Base-by-base conservation (phyloP, 2,329 filamentous ascomycete genomes). In the Coniochaeta sp. region DNA sequence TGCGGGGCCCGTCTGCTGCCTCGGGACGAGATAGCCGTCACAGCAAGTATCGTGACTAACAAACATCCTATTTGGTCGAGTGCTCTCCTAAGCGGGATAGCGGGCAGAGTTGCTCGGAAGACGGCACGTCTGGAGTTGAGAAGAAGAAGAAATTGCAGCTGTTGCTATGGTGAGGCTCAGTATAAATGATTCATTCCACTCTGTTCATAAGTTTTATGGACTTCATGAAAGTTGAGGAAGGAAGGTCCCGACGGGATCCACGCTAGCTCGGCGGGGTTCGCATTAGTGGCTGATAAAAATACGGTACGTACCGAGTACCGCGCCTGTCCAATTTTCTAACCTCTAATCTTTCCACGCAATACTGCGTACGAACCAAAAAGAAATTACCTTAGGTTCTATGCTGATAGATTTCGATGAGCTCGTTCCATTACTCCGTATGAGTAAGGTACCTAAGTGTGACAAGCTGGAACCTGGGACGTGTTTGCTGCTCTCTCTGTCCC, bases 261-360 rank as follows among this genome's bases (percentile, higher is more conserved):
- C 47, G 47, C 47, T 52, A 52, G 47, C 26, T 52, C 17, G 61
- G 63, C 61, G 59, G 26, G 50, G 58, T 61, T 62, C 62, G 64
- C 63, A 62, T 64, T 65, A 65, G 66, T 62, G 66, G 64, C 64
- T 64, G 65, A 61, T 62, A 32, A 10, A 10, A 40, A 24, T 24
- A 22, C 2, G 38, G 55, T 30, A 38, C 55, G 24, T 57, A 40
- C 55, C 55, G 16, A 28, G 47, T 52, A 52, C 24, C 16, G 16
- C 17, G 38, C 38, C 17, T 42, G 4, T 42, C 34, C 34, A 36
- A 36, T 36, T 36, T 32, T 7, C n/a, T n/a, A n/a, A n/a, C n/a
- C n/a, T n/a, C n/a, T n/a, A n/a, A n/a, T n/a, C n/a, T n/a, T n/a
- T n/a, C n/a, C n/a, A n/a, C n/a, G n/a, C n/a, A n/a, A n/a, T n/a